A percentile compares a stretch with the other conserved stretches of the same genome.
These are phyloP conservation scores for Haplosporangium gracile DNA, from an alignment of 192 early-diverging fungal genomes.

Conservation along the genomic window DNA sequence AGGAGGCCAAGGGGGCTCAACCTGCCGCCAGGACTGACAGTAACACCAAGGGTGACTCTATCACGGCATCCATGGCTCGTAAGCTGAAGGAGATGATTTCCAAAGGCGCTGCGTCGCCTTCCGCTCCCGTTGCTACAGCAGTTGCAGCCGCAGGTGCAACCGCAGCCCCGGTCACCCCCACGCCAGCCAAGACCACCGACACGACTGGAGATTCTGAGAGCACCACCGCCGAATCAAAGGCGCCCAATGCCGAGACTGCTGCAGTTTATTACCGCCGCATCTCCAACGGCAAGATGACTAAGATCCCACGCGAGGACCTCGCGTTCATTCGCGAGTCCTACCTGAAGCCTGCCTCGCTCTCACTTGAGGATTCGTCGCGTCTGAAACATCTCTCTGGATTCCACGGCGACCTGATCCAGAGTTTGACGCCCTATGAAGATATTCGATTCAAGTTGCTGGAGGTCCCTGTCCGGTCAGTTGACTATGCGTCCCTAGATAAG, in stretches of 20 bases:
- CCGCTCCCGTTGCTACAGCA: background rate
- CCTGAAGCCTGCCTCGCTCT: background rate
- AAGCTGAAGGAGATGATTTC: slow-evolving; percentile 6
- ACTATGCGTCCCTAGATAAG: background rate
- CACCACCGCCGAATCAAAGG: background rate
- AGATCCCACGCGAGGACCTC: slow-evolving; percentile 16
- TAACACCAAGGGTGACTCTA: background rate
- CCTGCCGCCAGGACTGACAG: background rate
- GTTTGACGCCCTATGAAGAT: slow-evolving; percentile 33
- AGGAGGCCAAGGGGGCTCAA: background rate
- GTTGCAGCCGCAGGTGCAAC: background rate
- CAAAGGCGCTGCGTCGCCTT: background rate
- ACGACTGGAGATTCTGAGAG: background rate
- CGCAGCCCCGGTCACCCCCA: background rate
- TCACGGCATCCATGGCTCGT: slow-evolving; percentile 16
- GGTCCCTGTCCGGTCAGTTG: background rate
- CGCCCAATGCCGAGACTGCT: no score
- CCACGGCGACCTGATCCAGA: slow-evolving; percentile 18
- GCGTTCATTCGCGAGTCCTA: slow-evolving; percentile 20
- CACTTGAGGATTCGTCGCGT: background rate
- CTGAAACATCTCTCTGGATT: slow-evolving; percentile 13
- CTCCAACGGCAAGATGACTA: slow-evolving; percentile 16
- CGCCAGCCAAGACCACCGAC: background rate
- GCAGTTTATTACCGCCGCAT: slow-evolving; percentile 12
- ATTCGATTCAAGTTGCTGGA: slow-evolving; percentile 36